Evolutionary conservation across 192 early-diverging fungal species (phyloP), one percentile per base, ranked within the genome.

Genomic region (Mortierella claussenii): DNA sequence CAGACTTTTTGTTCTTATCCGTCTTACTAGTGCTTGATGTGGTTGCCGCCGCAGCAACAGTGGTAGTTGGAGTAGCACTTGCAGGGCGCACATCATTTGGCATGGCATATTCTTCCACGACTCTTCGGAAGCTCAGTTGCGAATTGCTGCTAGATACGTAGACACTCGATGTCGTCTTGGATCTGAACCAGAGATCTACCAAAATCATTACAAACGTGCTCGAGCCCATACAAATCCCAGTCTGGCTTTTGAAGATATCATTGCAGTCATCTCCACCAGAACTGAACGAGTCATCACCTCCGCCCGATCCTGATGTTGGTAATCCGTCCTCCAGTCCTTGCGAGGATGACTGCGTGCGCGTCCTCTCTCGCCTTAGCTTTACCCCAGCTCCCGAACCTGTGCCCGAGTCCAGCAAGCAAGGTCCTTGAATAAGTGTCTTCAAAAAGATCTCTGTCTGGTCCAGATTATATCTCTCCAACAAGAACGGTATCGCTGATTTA

Each of bases 371-470:
- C 31, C 46, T 21, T 33, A 61, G 4, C 47, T 59, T 59, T 13
- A 65, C 55, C 20, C 57, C 50, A 32, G 70, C 49, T 3, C 70
- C 62, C 21, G 73, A 46, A 15, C 73, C 73, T 6, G 73, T 76
- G 3, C 73, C 73, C 20, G 73, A 33, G 1, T 67, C 64, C 30
- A 76, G 36, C 12, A 76, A 21, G 26, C 52, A 55, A 13, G 73
- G 65, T 21, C 73, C 73, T 11, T 76, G 57, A 21, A 76, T 56
- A 26, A 76, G 33, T 8, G 45, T 27, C 40, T 76, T 76, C 46
- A 76, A 55, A 50, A 76, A 67, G 13, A 67, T 45, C 50, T 67
- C 58, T 11, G 58, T 76, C 30, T 62, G 64, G 32, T 76, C 73
- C 57, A 76, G 32, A 18, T 21, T 56, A 20, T 57, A 51, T 18